Evolutionary conservation across 495 filamentous ascomycete species (phyloP).

Genomic region (Aspergillus diversus): DNA sequence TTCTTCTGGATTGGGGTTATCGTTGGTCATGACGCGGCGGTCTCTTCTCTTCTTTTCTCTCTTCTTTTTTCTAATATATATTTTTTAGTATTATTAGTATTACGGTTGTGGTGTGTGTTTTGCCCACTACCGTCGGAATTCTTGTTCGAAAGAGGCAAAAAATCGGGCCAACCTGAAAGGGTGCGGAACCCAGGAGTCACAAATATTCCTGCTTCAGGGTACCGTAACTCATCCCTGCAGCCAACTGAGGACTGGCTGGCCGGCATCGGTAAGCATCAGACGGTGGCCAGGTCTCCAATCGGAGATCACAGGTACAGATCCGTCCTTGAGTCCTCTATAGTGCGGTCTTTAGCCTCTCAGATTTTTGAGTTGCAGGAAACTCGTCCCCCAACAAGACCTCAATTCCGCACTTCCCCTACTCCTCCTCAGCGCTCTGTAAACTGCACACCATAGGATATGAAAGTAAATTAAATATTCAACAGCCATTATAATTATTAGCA

Average conservation of each 20-base stretch:
- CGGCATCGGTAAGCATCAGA: no score
- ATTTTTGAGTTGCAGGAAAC: background rate
- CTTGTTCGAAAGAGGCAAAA: conserved; percentile 24
- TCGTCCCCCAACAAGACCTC: background rate
- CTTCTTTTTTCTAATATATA: background rate
- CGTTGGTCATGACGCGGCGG: background rate
- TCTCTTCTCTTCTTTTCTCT: no score
- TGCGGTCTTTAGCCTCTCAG: background rate
- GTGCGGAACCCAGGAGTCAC: background rate
- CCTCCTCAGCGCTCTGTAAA: background rate
- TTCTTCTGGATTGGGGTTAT: conserved; percentile 20
- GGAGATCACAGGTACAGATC: no score
- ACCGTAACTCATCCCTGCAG: background rate
- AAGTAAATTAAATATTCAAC: background rate
- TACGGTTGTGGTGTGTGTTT: no score
- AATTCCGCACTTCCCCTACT: background rate
- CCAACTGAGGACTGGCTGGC: no score
- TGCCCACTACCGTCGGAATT: conserved; percentile 9
- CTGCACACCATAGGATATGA: background rate
- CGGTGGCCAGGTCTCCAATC: no score
- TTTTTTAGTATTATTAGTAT: no score
- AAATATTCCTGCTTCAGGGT: background rate
- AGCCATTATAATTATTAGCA: background rate
- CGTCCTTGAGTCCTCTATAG: no score
- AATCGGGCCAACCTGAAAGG: background rate